Evolutionary conservation across 306 rosid genomes (phyloP), one percentile per base, ranked within the genome.

Genomic region (Medicago lupulina): DNA sequence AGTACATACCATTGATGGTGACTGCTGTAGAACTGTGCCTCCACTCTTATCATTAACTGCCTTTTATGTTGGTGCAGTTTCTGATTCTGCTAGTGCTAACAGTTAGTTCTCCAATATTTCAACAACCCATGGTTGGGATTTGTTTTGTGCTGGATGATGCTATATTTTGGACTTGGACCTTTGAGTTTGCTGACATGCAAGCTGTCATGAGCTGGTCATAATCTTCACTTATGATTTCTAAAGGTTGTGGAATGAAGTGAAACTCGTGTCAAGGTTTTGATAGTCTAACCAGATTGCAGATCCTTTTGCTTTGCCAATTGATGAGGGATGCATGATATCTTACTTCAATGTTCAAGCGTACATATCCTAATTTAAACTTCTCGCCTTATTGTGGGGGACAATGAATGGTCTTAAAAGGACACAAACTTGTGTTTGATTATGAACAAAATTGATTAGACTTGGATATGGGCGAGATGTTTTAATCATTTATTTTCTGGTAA

Each of bases 1-100:
- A 71, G 67, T 74, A 46, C 80, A 36, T 74, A 50, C 55, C 73
- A 81, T 64, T 68, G 74, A 75, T 81, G 85, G 85, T 70, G 77
- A 75, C 69, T 82, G 28, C 62, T 39, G 55, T 75, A 78, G 62
- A 70, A 62, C n/a, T 57, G 62, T 53, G 38, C 62, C 43, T 65
- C 76, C 76, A 44, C 67, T 65, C 71, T 74, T 63, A 78, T 65
- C 78, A 19, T 78, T 61, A 51, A 67, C 38, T 17, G 61, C 60
- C 46, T 76, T 60, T 66, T 78, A 39, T 74, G 79, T 74, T 31
- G 83, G 74, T 75, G 67, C 58, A 80, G 77, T 28, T 80, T 78
- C 67, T 73, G 71, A 54, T 71, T 82, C 67, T 60, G 71, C 67
- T 43, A 70, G 59, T 60, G 67, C 63, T 43, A 70, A 65, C 61